Base-by-base conservation (phyloP, 768 basidiomycete genomes). In the Podaxis sp. region DNA sequence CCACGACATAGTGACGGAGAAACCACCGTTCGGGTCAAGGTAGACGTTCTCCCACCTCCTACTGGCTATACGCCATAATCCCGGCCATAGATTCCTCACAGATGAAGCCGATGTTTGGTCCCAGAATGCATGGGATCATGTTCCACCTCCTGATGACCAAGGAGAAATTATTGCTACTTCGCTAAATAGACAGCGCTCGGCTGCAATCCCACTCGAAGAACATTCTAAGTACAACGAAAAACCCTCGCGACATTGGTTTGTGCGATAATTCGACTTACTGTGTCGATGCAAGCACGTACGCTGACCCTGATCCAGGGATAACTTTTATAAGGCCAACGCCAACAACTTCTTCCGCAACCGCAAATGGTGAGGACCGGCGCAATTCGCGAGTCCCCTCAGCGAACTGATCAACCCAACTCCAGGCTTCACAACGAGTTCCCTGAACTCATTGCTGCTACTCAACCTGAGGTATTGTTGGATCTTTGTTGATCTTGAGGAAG, bases 401-500 rank as follows among this genome's bases (percentile, higher is more conserved):
- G 55, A 57, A 61, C 59, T 54, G 57, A 65, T 61, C 50, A 42
- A 50, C 51, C 53, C 62, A 32, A 62, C 55, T 57, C 28, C 64
- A 91, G 89, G 96, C 78, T 98, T 32, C 85, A 91, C 66, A 85
- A 92, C n/a, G 97, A 99, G 72, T 98, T 98, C 67, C 91, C 91
- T 0, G 95, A 98, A 67, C 81, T 98, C 21, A 76, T 90, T 25
- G 79, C 79, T 10, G 88, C 89, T 1, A 82, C 89, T 11, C 78
- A 86, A 63, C 76, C 84, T 2, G 83, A 89, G 64, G 91, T 91
- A 70, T 50, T 36, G 4, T 56, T 57, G 10, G 35, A 47, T 36
- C 38, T 38, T 14, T 53, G 23, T 46, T 36, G 47, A 13, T 50
- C 28, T 59, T 61, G 10, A 21, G 57, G 56, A 57, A 55, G 65